Percentiles rank a stretch among this genome's conserved stretches.
Conservation (phyloP, 2,329 filamentous ascomycete species). For the Plenodomus tracheiphilus region DNA sequence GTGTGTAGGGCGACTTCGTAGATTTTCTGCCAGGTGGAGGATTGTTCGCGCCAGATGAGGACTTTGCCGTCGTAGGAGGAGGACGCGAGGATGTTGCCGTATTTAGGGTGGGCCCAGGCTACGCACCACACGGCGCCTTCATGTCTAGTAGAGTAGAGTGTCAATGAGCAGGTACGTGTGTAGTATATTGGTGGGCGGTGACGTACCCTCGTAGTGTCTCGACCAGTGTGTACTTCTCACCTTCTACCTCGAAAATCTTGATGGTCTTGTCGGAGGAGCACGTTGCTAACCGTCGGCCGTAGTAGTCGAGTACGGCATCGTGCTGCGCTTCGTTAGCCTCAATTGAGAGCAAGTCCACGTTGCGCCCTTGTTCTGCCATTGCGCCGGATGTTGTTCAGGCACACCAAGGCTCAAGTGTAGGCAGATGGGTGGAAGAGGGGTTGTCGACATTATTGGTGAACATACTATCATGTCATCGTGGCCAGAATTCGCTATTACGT, state of each 20-base stretch:
- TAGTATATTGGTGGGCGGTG: neutral
- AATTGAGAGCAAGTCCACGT: constrained; percentile 32
- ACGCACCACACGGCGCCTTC: constrained; percentile 98
- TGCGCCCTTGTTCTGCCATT: constrained; percentile 15
- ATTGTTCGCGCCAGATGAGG: constrained; percentile 94
- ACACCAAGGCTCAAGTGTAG: neutral
- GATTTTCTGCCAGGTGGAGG: constrained; percentile 67
- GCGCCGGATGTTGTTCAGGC: constrained; percentile 2
- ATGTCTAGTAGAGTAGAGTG: constrained; percentile 62
- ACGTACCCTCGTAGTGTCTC: constrained; percentile 92
- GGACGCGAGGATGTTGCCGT: constrained; percentile 95
- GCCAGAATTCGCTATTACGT: constrained; percentile 81
- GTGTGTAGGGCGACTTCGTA: constrained; percentile 94
- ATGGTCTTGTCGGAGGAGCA: constrained; percentile 98
- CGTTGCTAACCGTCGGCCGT: constrained; percentile 91
- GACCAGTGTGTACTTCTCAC: constrained; percentile 82
- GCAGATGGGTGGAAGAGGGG: neutral
- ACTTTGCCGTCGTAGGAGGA: constrained; percentile 97
- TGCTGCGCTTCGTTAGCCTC: constrained; percentile 63
- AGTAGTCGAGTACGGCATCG: constrained; percentile 98
- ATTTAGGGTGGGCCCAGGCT: constrained; percentile 94
- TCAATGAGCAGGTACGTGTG: neutral
- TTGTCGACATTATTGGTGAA: constrained; percentile 28
- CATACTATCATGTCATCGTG: constrained; percentile 99
- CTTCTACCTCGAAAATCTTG: constrained; percentile 98